These are phyloP conservation scores for Mangifera indica DNA, from an alignment of 345 rosid genomes.

Conservation along the genomic window DNA sequence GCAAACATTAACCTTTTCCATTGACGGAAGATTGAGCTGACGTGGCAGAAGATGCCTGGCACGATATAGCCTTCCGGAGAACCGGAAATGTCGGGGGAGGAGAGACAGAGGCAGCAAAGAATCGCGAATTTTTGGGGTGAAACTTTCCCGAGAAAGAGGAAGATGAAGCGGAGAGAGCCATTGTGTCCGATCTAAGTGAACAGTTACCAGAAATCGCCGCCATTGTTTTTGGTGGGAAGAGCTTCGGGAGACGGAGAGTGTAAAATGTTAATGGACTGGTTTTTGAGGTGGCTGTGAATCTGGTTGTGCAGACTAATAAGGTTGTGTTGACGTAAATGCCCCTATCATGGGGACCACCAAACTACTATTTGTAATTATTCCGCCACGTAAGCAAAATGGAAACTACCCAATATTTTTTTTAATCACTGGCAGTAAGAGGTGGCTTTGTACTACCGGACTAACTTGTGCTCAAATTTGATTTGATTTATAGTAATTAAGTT, in stretches of 20 bases:
- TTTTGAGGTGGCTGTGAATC: not conserved
- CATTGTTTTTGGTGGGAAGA: constrained; percentile 37
- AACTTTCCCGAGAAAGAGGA: constrained; percentile 35
- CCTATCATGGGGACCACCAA: not conserved
- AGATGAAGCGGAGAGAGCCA: constrained; percentile 37
- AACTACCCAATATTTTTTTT: no score
- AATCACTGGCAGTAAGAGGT: no score
- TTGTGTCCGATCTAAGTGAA: constrained; percentile 36
- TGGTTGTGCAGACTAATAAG: no score
- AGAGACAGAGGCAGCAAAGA: constrained; percentile 30
- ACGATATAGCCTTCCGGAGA: constrained; percentile 42
- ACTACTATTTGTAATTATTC: no score
- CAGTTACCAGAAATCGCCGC: constrained; percentile 63
- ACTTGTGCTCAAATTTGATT: no score
- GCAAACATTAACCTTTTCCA: constrained; percentile 37
- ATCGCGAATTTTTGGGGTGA: constrained; percentile 18
- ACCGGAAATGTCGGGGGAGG: constrained; percentile 28
- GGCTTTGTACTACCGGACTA: no score
- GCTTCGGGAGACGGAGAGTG: not conserved
- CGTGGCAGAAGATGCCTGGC: constrained; percentile 62
- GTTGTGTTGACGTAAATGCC: constrained; percentile 17
- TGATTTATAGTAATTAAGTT: no score
- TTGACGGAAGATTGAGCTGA: constrained; percentile 46
- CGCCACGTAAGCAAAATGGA: no score
- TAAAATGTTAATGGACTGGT: no score